Evolutionary conservation across 163 green algal genomes (phyloP), one percentile per base, ranked within the genome.

Genomic region (Botryococcus braunii): DNA sequence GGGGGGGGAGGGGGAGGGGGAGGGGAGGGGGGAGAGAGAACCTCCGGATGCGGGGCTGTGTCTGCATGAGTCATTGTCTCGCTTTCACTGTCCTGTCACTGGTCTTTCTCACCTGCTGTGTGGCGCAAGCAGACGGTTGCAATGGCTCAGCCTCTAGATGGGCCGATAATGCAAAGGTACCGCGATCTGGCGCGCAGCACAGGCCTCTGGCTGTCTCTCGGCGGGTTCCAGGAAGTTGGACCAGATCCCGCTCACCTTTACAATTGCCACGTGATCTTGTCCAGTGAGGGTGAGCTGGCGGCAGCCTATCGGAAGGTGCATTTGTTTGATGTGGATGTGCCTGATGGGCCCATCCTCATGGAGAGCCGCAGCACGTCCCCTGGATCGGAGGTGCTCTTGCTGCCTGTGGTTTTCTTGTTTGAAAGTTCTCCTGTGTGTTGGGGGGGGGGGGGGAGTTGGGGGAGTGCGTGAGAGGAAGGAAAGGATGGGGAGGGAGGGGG

Each of bases 291-390:
- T 2, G 4, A 70, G 0, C 69, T 93, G 6, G 71, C 72, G 13
- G 75, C 82, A 0, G 56, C 17, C 5, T 94, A 94, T 57, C 64
- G 85, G 23, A 95, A 95, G 72, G 83, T 98, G 46, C 94, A 98
- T 73, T 71, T 99, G 36, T 99, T 98, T 73, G 79, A 97, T 70
- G 90, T 97, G 41, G 88, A 97, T 50, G 80, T 97, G 27, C 89
- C 85, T 5, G 81, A 84, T 43, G 90, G 89, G 3, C 87, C 90
- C 1, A 69, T 92, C 29, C 83, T 99, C 3, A 88, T 90, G 75
- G 94, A 99, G 73, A 91, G 62, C 56, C 69, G 80, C 27, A 89
- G 84, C 49, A 95, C 88, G 13, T 74, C 73, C 2, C 77, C 90
- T 6, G 94, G 94, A 0, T 59, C 63, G 17, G 61, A 89, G 83